These are phyloP conservation scores for Paramecium primaurelia DNA, from an alignment of 73 alveolate genomes.

Conservation along the genomic window DNA sequence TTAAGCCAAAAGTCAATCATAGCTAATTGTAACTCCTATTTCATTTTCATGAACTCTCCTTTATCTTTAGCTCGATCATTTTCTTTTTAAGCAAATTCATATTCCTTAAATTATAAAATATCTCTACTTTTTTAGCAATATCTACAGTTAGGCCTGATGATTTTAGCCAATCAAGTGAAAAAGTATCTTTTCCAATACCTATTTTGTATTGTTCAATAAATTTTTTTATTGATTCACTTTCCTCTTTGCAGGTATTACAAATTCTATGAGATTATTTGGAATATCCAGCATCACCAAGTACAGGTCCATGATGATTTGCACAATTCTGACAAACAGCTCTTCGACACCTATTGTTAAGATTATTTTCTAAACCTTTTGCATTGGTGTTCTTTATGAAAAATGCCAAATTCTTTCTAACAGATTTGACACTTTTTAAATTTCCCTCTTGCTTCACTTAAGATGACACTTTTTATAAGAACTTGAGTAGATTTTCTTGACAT, in stretches of 20 bases:
- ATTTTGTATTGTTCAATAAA: neutral
- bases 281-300: no score
- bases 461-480: neutral
- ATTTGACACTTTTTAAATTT: neutral
- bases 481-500: neutral
- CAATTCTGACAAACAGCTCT: neutral
- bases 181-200: neutral
- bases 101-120: neutral
- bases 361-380: neutral
- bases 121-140: neutral
- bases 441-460: neutral
- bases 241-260: conserved; percentile 36
- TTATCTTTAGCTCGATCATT: neutral
- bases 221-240: neutral
- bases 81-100: neutral
- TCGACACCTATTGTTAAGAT: neutral
- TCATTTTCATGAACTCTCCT: neutral
- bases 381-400: neutral
- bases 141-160: neutral
- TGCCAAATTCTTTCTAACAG: neutral
- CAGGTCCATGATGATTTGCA: neutral
- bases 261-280: neutral
- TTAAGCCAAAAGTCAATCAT: neutral
- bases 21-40: neutral
- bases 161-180: conserved; percentile 3